phyloP scores from a whole-genome alignment of 352 stramenopile species.

The Phytophthora idaei region DNA sequence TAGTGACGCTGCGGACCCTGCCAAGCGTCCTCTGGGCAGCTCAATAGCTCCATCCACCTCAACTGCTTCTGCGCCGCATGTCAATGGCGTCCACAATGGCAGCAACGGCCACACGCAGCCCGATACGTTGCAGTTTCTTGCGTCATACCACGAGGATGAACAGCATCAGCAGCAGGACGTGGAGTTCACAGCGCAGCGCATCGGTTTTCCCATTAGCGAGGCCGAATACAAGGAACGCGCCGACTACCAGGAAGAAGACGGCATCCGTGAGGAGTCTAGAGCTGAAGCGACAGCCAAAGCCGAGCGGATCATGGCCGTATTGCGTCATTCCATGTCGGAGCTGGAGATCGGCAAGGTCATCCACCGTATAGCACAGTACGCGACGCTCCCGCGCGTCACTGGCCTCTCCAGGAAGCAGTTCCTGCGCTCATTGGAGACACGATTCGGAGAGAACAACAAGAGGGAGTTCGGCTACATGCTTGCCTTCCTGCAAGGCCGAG shows the following conservation, averaged over 20 bases:
- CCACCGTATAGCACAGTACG: constrained; percentile 81
- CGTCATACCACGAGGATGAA: constrained; percentile 36
- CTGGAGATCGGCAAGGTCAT: constrained; percentile 84
- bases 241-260: constrained; percentile 39
- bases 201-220: constrained; percentile 68
- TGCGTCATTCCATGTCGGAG: constrained; percentile 87
- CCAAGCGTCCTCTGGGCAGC: constrained; percentile 17
- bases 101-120: constrained; percentile 5
- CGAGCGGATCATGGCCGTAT: constrained; percentile 76
- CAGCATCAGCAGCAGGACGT: constrained; percentile 48
- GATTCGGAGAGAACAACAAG: constrained; percentile 60
- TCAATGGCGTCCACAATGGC: constrained; percentile 33
- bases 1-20: constrained; percentile 43
- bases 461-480: constrained; percentile 76
- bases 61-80: constrained; percentile 8
- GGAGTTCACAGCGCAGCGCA: constrained; percentile 72
- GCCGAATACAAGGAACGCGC: constrained; percentile 45
- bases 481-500: constrained; percentile 73
- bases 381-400: constrained; percentile 77
- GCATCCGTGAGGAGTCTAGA: constrained; percentile 77
- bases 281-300: constrained; percentile 69
- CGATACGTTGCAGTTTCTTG: constrained; percentile 33
- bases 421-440: constrained; percentile 67
- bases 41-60: neutral
- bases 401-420: constrained; percentile 81